Percentiles rank a stretch among this genome's conserved stretches.
Conservation (phyloP, 257 asterid genomes). For the Nicotiana otophora region DNA sequence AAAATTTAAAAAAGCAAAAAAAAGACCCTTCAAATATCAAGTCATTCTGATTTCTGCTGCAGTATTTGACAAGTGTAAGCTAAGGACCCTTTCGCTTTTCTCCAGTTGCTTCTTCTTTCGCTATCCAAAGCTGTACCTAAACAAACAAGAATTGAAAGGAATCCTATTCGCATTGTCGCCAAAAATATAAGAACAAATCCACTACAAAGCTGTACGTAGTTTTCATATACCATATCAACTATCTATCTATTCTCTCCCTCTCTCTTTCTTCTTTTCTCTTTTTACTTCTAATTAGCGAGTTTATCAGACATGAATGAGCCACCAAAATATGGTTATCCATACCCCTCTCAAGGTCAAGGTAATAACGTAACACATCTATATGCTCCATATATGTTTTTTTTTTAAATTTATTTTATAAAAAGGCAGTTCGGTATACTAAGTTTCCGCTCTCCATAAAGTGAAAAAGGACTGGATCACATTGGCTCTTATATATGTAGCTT, state of each 20-base stretch:
- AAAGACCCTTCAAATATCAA: too few relatives aligned
- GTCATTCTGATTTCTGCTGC: too few relatives aligned
- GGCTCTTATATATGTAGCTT: too few relatives aligned
- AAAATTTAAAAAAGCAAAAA: too few relatives aligned
- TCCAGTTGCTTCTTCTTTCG: not conserved
- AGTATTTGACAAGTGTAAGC: too few relatives aligned
- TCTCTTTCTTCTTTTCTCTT: not conserved
- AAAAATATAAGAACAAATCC: not conserved
- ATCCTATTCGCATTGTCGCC: not conserved
- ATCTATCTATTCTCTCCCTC: too few relatives aligned
- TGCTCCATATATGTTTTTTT: too few relatives aligned
- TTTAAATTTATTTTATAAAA: too few relatives aligned
- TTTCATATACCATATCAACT: not conserved
- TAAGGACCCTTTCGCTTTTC: not conserved
- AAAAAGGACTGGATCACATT: too few relatives aligned
- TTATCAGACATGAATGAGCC: not conserved
- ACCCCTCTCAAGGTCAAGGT: conserved; percentile 8
- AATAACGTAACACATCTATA: not conserved
- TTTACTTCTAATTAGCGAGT: not conserved
- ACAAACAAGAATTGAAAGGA: not conserved
- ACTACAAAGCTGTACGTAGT: not conserved
- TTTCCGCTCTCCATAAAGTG: fast-evolving
- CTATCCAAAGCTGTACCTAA: not conserved
- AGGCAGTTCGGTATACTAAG: too few relatives aligned
- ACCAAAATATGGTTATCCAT: conserved; percentile 9